Base-by-base conservation (phyloP, 768 basidiomycete species). In the Sarcomyxa edulis region DNA sequence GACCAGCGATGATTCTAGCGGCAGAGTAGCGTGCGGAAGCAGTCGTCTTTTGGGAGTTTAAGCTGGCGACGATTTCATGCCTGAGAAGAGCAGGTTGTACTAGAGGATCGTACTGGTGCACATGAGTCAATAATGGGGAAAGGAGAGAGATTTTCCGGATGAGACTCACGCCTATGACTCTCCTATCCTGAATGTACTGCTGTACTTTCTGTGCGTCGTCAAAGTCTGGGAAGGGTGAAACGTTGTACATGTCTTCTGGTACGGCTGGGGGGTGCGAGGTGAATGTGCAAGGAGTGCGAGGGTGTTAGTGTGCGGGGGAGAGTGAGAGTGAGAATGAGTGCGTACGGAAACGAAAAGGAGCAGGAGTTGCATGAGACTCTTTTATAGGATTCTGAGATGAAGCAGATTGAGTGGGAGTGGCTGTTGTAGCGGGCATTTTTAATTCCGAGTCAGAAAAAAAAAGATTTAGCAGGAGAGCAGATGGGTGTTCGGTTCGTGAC, bases 41-140 rank as follows among this genome's bases (percentile, higher is more conserved):
- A 58, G 96, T 86, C 14, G 86, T 92, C 49, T 68, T 73, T 48
- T 78, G 76, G 0, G 91, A 84, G 7, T 61, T 60, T 9, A 69
- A 50, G 12, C 82, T 66, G 3, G 88, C 80, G 1, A 74, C 74
- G 37, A 97, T 74, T 50, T 98, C 94, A 46, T 93, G 84, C 43
- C 86, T 74, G 39, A 99, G 81, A 35, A 98, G 69, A 2, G 88
- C 87, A 5, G 94, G 95, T 51, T 94, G 90, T 43, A 96, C 81
- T 29, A 97, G 77, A n/a, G 95, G 94, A 50, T 97, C 94, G 58
- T 97, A 95, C 89, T 93, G 47, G 12, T 10, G 8, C 7, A 40
- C 18, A 49, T 53, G 37, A 54, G 56, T 35, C 24, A 30, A 18
- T 35, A 23, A 37, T 15, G 16, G 30, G 14, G 25, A 21, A 27